These are phyloP conservation scores for Pyrenopolyporus hunteri DNA, from an alignment of 495 filamentous ascomycete species.

Conservation along the genomic window DNA sequence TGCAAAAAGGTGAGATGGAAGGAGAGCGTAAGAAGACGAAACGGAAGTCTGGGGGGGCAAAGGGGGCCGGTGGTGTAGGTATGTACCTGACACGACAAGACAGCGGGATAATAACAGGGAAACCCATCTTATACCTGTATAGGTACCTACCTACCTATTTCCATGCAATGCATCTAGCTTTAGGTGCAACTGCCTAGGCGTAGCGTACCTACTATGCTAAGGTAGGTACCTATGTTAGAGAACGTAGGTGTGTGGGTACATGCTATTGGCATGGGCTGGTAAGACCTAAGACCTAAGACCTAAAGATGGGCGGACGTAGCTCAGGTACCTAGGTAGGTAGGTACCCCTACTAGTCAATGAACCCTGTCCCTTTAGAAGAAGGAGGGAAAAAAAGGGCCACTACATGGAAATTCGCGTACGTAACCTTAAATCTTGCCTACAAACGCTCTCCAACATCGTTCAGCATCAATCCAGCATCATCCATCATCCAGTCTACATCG, in stretches of 20 bases:
- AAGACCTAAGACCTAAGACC: no score
- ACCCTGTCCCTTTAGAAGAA: no score
- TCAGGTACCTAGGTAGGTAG: background rate
- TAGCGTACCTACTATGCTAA: no score
- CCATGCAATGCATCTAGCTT: background rate
- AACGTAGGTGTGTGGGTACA: no score
- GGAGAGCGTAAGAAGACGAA: background rate
- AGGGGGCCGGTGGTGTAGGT: slow-evolving; percentile 2
- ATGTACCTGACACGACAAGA: background rate
- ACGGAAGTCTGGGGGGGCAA: slow-evolving; percentile 17
- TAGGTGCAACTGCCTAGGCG: no score
- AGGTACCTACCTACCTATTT: background rate
- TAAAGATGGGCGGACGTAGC: background rate
- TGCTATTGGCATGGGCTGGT: no score
- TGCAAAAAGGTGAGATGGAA: slow-evolving; percentile 7
- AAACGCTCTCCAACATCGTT: slow-evolving; percentile 19
- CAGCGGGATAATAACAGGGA: background rate
- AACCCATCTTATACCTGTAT: background rate
- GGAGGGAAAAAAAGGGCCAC: no score
- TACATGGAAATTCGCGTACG: slow-evolving; percentile 16
- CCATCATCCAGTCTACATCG: slow-evolving; percentile 5
- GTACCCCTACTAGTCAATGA: no score
- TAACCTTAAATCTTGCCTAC: slow-evolving; percentile 27
- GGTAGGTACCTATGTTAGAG: no score
- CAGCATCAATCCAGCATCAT: no score